Evolutionary conservation across 768 basidiomycete genomes (phyloP).

Genomic region (Leucosporidium yakuticum): DNA sequence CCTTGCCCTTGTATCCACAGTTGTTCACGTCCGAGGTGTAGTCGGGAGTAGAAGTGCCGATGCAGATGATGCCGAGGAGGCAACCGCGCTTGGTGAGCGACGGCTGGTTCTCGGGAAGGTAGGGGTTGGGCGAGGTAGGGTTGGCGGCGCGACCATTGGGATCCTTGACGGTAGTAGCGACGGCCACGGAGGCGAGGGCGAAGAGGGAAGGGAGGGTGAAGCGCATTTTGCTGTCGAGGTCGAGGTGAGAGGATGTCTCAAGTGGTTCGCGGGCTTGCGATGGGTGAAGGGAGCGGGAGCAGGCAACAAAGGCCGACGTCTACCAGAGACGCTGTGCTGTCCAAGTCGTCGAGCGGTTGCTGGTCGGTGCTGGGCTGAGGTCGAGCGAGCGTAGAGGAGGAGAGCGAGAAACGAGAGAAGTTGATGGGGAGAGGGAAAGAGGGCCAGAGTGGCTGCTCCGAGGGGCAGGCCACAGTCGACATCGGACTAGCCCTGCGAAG

Average conservation of each 20-base stretch:
- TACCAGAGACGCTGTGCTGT: no score
- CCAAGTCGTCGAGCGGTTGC: neutral
- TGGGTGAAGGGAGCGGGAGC: no score
- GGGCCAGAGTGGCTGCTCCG: no score
- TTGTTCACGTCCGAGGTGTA: slow-evolving; percentile 25
- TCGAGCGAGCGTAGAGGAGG: no score
- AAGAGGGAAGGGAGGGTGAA: slow-evolving; percentile 7
- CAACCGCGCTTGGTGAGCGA: slow-evolving; percentile 23
- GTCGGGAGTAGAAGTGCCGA: slow-evolving; percentile 2
- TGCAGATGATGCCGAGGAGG: slow-evolving; percentile 12
- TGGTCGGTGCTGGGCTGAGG: no score
- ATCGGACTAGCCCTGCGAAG: no score
- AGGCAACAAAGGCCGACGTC: no score
- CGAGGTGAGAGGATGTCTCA: neutral
- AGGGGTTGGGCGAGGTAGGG: slow-evolving; percentile 5
- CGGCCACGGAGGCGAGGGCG: neutral
- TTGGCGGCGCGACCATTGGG: slow-evolving; percentile 5
- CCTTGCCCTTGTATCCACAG: slow-evolving; percentile 8
- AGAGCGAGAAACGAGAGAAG: no score
- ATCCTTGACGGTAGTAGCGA: neutral
- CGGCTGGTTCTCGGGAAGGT: slow-evolving; percentile 9
- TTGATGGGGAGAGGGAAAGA: no score
- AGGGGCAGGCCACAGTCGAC: no score
- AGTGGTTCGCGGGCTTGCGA: neutral
- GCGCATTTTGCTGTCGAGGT: neutral